Base-by-base conservation (phyloP, 768 basidiomycete species). In the Xerocomus spinulosus region DNA sequence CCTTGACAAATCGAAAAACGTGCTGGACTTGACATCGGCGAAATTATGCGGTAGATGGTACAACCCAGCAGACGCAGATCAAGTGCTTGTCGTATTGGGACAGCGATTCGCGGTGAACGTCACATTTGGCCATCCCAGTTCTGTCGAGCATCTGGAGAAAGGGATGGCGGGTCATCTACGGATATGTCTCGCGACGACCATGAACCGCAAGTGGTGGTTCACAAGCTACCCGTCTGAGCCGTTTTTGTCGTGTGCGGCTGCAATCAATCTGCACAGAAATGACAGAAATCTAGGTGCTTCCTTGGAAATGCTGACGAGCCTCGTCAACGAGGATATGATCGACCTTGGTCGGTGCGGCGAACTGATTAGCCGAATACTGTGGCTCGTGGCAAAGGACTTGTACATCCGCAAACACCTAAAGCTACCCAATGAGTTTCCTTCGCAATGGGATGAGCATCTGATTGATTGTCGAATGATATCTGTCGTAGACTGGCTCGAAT, bases 171-270 rank as follows among this genome's bases (percentile, higher is more conserved):
- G 33, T 12, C 37, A 51, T 38, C 42, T 54, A 2, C 46, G 42
- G 24, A 32, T 48, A 9, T 48, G 42, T 30, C 42, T 29, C 18
- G 14, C 18, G 30, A 44, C 21, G 1, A 48, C 44, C 15, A 10
- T 30, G 15, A 29, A 47, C 42, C 21, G 45, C 5, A 12, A 20
- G 5, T 50, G 52, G 36, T 15, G 18, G 13, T 50, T 26, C 24
- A 53, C 52, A 12, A 39, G 41, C 7, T 47, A 54, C 33, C 50
- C 58, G 14, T 58, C 51, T 12, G 56, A 60, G 17, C 47, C 56
- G 4, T 13, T 58, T 9, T 13, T 54, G 2, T 54, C 49, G 26
- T 45, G 42, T 17, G 42, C 30, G 26, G 50, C 53, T 2, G 50
- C 50, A 15, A 15, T 7, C 18, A 2, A 29, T 15, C 33, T 51